phyloP scores from a whole-genome alignment of 148 eudicot genomes.

The Chenopodium album region DNA sequence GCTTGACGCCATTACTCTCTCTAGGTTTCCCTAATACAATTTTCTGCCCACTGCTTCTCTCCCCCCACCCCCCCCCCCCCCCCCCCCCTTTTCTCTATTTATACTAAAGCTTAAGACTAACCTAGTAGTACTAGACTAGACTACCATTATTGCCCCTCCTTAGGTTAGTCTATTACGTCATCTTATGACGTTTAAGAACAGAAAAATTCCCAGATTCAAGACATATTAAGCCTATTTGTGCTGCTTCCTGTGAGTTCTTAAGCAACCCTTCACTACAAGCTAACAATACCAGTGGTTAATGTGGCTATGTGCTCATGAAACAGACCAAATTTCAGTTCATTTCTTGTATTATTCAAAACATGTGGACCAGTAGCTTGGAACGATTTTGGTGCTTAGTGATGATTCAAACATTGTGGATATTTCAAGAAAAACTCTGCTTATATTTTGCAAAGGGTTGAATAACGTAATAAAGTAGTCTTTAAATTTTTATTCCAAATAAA shows the following conservation, averaged over 20 bases:
- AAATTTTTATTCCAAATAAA: no score
- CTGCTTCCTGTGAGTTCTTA: neutral
- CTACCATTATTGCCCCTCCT: no score
- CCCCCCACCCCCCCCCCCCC: no score
- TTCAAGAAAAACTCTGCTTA: neutral
- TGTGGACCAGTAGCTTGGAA: neutral
- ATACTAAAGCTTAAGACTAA: no score
- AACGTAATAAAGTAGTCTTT: no score
- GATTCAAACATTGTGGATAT: neutral
- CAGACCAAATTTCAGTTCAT: neutral
- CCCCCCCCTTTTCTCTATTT: no score
- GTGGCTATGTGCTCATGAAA: neutral
- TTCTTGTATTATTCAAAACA: neutral
- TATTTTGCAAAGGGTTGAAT: no score
- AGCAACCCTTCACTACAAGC: neutral
- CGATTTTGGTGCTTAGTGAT: neutral
- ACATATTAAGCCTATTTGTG: neutral
- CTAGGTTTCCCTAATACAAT: no score
- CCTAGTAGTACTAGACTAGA: no score
- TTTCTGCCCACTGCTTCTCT: no score
- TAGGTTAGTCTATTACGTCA: neutral
- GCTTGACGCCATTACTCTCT: no score
- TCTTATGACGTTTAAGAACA: neutral
- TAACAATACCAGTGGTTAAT: neutral
- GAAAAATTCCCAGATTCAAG: neutral